Base-by-base conservation (phyloP, 495 filamentous ascomycete species). In the Penicillium chermesinum region DNA sequence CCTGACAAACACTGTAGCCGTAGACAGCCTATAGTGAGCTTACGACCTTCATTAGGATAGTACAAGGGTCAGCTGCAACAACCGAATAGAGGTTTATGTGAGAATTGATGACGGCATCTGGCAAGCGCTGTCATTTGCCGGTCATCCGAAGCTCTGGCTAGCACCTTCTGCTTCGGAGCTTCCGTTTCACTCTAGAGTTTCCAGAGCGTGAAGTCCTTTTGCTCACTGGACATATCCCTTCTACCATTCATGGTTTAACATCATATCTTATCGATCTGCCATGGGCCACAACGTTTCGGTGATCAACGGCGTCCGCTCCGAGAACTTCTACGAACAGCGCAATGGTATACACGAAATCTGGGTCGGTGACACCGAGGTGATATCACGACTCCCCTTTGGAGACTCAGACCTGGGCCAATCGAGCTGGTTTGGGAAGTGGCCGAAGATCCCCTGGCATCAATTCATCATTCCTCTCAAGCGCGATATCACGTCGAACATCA, bases 281-380 rank as follows among this genome's bases (percentile, higher is more conserved):
- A 70, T 71, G 67, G 67, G 67, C 16, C 50, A 66, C 19, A 69
- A 69, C 35, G 2, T 71, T 17, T 63, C 67, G 3, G 62, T 50
- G 3, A 44, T 69, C n/a, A 40, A 48, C 17, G 65, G 64, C 0
- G 67, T 71, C 27, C 65, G 57, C 18, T 67, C 67, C 0, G 52
- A 54, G 13, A 48, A 67, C 19, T 65, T 57, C 55, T 64, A 62
- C 46, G 35, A 62, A 9, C 65, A 58, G 7, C 63, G 65, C 1
- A 71, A 71, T 54, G 67, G 59, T 1, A 63, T 71, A 45, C 69
- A 71, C 54, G 60, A 71, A 17, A 63, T 71, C 45, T 71, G 65
- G 67, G 18, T 67, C 3, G 65, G 61, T 3, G 49, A 64, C 17
- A 35, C 65, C 16, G 67, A 71, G 38, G 7, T 69, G 25, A 60